A percentile compares a stretch with the other conserved stretches of the same genome.
These are phyloP conservation scores for Nothopassalora personata DNA, from an alignment of 2,329 filamentous ascomycete genomes.

Conservation along the genomic window DNA sequence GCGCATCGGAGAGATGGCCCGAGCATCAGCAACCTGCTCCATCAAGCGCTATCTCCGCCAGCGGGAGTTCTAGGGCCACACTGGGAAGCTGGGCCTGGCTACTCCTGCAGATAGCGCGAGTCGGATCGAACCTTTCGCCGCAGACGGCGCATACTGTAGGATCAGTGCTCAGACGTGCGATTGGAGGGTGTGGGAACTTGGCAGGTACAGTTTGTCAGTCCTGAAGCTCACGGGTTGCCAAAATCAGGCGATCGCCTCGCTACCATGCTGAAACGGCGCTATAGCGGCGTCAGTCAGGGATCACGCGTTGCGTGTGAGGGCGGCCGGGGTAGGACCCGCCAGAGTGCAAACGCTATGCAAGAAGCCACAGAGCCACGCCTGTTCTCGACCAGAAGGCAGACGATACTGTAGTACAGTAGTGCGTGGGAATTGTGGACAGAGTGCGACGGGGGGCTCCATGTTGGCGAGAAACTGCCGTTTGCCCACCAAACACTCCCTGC, in stretches of 20 bases:
- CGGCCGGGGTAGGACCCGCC: neutral
- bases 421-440: neutral
- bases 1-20: neutral
- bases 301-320: neutral
- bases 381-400: neutral
- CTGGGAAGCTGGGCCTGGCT: neutral
- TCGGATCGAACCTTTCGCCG: neutral
- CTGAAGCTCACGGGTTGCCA: neutral
- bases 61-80: neutral
- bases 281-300: neutral
- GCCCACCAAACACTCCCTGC: neutral
- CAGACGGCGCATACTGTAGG: neutral
- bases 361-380: neutral
- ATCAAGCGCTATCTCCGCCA: neutral
- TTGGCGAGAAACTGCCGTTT: neutral
- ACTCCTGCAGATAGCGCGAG: conserved; percentile 1
- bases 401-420: neutral
- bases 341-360: neutral
- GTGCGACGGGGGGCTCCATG: neutral
- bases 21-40: neutral
- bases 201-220: conserved; percentile 2
- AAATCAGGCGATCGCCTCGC: neutral
- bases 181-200: neutral
- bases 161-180: neutral
- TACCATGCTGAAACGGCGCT: neutral